Evolutionary conservation across 2,329 filamentous ascomycete species (phyloP), one percentile per base, ranked within the genome.

Genomic region (Diaporthe destruens): DNA sequence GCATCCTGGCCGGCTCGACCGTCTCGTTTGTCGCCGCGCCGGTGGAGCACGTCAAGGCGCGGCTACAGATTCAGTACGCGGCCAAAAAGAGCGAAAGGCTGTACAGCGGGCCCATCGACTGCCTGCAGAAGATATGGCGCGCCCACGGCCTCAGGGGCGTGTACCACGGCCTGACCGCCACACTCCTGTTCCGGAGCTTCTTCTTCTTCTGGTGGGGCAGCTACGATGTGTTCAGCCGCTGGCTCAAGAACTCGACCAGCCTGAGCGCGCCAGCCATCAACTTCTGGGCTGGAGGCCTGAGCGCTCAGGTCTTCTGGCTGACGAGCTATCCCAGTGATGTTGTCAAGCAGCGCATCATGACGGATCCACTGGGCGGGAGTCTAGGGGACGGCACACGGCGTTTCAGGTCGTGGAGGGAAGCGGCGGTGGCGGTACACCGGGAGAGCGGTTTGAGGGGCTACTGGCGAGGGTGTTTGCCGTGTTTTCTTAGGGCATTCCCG

Each of bases 171-270:
- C 87, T 99, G 16, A 86, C 84, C 49, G 94, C 96, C 1, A 98
- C 96, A 0, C 85, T 98, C 63, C 82, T 98, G 61, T 98, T 98
- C 85, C 90, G 96, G 23, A 90, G 91, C 18, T 97, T 96, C 84
- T 99, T 99, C 87, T 98, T 98, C 87, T 96, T 92, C 85, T 98
- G 95, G 95, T 99, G 96, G 96, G 91, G 92, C n/a, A 93, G 91
- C 74, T 99, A 99, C 85, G 96, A 98, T 78, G 77, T 98, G 39
- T 88, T 98, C 77, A 93, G 94, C 6, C 87, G 90, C 29, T 84
- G 87, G 73, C 85, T 98, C 79, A 85, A 89, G 70, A 82, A 89
- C 23, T 85, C 90, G 77, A 98, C 95, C 2, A 82, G 77, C 16
- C 84, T 98, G 69, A 93, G 93, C 69, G 90, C 90, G 0, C 94